These are phyloP conservation scores for Pleurotus citrinopileatus DNA, from an alignment of 768 basidiomycete species.

Conservation along the genomic window DNA sequence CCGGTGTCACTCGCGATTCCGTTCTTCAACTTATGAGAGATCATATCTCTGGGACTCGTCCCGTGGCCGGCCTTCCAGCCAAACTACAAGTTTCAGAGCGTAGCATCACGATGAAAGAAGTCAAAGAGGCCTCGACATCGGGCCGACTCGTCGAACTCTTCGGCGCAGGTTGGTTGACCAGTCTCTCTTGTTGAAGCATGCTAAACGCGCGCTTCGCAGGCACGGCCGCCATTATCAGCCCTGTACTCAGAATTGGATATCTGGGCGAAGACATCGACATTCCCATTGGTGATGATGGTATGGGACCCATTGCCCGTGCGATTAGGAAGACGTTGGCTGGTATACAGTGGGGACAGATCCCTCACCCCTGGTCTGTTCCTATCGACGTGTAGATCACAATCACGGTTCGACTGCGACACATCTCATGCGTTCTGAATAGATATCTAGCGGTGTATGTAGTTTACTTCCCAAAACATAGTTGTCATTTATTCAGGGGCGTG, in stretches of 20 bases:
- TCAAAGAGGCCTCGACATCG: conserved; percentile 53
- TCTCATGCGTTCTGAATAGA: not conserved
- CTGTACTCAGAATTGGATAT: conserved; percentile 73
- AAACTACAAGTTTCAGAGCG: conserved; percentile 65
- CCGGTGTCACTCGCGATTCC: conserved; percentile 89
- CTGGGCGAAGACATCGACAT: conserved; percentile 60
- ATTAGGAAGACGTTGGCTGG: conserved; percentile 72
- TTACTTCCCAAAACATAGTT: not conserved
- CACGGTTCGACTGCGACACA: too few species aligned
- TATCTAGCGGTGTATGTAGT: not conserved
- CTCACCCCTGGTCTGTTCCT: conserved; percentile 76
- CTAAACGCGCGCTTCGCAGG: conserved; percentile 40
- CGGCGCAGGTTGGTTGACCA: conserved; percentile 57
- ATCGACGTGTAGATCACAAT: conserved; percentile 31
- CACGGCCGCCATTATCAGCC: conserved; percentile 75
- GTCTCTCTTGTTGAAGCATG: not conserved
- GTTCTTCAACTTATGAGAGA: conserved; percentile 69
- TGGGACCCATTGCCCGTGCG: conserved; percentile 76
- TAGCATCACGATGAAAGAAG: conserved; percentile 72
- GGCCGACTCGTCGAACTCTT: conserved; percentile 80
- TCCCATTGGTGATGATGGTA: conserved; percentile 65
- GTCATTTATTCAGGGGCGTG: not conserved
- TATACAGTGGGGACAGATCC: conserved; percentile 76
- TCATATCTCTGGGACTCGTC: conserved; percentile 46
- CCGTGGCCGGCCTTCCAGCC: conserved; percentile 49